A percentile compares a stretch with the other conserved stretches of the same genome.
phyloP scores from a whole-genome alignment of 768 basidiomycete species.

The Crassisporium funariophilum region DNA sequence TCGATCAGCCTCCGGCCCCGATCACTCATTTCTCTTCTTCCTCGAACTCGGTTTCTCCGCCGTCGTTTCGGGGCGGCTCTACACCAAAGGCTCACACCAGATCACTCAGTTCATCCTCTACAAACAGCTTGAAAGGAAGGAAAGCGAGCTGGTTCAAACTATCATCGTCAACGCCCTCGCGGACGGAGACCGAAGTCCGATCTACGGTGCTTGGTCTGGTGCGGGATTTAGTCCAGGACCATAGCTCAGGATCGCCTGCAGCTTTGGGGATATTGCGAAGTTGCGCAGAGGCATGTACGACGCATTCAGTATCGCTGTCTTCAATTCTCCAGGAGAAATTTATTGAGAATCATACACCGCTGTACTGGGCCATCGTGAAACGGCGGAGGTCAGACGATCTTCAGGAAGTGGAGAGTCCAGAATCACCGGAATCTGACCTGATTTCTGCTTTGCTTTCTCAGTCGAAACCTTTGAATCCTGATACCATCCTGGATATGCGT shows the following conservation, averaged over 20 bases:
- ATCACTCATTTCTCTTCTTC: neutral
- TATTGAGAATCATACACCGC: conserved; percentile 66
- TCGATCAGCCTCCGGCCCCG: neutral
- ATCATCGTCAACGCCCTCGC: conserved; percentile 25
- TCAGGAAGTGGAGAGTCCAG: conserved; percentile 20
- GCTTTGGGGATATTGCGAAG: conserved; percentile 54
- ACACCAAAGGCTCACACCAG: conserved; percentile 13
- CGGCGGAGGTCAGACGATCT: conserved; percentile 33
- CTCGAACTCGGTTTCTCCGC: neutral
- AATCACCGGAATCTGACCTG: conserved; percentile 36
- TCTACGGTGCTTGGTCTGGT: conserved; percentile 54
- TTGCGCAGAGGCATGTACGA: conserved; percentile 62
- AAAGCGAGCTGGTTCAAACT: conserved; percentile 36
- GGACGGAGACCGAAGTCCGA: conserved; percentile 48
- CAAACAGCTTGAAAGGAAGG: conserved; percentile 24
- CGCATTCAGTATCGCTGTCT: conserved; percentile 53
- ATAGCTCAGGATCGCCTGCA: conserved; percentile 32
- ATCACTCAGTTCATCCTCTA: conserved; percentile 18
- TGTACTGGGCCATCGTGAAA: conserved; percentile 78
- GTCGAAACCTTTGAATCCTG: conserved; percentile 41
- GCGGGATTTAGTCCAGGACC: conserved; percentile 53
- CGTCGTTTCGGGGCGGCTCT: conserved; percentile 3
- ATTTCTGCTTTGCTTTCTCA: conserved; percentile 53
- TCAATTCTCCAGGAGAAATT: conserved; percentile 62
- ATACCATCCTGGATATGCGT: conserved; percentile 60